Evolutionary conservation across 2,329 filamentous ascomycete species (phyloP).

Genomic region (Pseudomassariella vexata): DNA sequence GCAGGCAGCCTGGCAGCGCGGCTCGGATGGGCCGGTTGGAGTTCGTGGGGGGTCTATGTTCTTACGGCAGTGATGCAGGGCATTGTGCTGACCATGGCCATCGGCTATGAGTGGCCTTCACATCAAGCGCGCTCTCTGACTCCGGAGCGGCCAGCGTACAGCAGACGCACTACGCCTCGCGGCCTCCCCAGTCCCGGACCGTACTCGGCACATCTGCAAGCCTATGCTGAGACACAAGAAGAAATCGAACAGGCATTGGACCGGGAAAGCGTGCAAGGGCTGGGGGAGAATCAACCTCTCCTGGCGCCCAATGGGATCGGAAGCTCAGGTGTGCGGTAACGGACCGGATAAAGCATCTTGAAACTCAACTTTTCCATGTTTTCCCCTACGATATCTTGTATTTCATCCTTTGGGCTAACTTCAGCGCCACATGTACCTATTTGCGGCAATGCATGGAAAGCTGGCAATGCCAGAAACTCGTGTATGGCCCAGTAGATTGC

Average conservation of each 20-base stretch:
- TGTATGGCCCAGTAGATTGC: too few species aligned
- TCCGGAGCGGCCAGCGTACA: conserved; percentile 21
- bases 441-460: too few species aligned
- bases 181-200: conserved; percentile 25
- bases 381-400: not conserved
- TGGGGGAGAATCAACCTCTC: conserved; percentile 28
- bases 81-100: conserved; percentile 69
- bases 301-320: conserved; percentile 26
- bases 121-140: conserved; percentile 13
- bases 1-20: conserved; percentile 76
- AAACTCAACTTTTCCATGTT: not conserved
- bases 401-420: too few species aligned
- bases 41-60: conserved; percentile 88
- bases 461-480: too few species aligned
- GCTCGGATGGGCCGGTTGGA: conserved; percentile 81
- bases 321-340: conserved; percentile 24
- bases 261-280: conserved; percentile 25
- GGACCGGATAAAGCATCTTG: conserved; percentile 1
- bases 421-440: too few species aligned
- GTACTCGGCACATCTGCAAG: conserved; percentile 27
- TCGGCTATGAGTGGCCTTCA: conserved; percentile 59
- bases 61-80: conserved; percentile 85
- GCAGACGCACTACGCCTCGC: conserved; percentile 25
- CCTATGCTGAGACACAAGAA: conserved; percentile 27
- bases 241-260: conserved; percentile 27